Conservation (phyloP, 176 grass and related monocot species). For the Lolium rigidum region DNA sequence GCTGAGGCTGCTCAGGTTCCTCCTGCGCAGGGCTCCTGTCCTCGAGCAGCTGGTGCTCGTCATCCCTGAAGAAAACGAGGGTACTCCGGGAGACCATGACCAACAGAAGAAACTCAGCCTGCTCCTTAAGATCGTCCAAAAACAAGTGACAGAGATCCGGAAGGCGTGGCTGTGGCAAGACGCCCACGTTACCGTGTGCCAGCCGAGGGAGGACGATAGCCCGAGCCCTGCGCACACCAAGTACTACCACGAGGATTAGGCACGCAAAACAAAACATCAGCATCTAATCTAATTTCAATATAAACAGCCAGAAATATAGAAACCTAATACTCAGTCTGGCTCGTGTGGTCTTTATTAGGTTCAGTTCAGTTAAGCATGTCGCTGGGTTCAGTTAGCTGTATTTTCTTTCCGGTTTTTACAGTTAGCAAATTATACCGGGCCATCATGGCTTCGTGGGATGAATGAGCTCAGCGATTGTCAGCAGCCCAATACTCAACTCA, state of each 20-base stretch:
- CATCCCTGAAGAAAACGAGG: conserved; percentile 12
- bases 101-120: conserved; percentile 11
- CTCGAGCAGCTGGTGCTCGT: conserved; percentile 61
- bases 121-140: conserved; percentile 37
- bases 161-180: conserved; percentile 38
- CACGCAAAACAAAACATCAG: no score
- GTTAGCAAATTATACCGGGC: no score
- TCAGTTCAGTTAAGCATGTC: no score
- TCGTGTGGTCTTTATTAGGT: no score
- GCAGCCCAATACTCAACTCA: no score
- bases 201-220: conserved; percentile 12
- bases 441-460: no score
- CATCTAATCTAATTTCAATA: no score
- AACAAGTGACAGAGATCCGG: conserved; percentile 30
- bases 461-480: no score
- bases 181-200: conserved; percentile 32
- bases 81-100: not conserved
- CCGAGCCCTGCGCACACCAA: not conserved
- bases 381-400: no score
- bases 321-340: no score
- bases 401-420: no score
- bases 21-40: conserved; percentile 40
- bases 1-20: conserved; percentile 52
- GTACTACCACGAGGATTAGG: not conserved
- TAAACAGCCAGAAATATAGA: no score